Conservation (phyloP, 1,284 basidiomycete species). For the Leccinum variabile region DNA sequence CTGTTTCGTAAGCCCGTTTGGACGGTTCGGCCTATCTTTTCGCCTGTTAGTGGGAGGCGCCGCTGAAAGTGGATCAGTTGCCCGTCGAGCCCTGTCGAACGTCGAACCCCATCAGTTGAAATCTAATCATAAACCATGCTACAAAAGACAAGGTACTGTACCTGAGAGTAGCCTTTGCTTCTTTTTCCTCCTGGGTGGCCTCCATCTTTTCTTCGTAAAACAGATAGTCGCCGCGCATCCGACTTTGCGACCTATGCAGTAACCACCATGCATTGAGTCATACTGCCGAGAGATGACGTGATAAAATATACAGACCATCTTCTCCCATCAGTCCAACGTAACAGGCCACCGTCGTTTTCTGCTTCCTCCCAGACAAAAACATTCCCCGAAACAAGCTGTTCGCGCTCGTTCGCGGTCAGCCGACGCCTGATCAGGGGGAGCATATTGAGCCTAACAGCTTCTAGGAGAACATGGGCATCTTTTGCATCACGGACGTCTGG, state of each 20-base stretch:
- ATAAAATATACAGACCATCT: constrained; percentile 51
- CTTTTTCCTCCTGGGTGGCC: constrained; percentile 70
- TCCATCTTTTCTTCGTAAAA: constrained; percentile 81
- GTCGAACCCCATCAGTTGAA: constrained; percentile 2
- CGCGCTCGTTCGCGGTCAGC: constrained; percentile 63
- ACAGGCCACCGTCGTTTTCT: constrained; percentile 71
- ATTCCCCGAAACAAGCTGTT: constrained; percentile 66
- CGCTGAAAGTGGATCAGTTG: constrained; percentile 57
- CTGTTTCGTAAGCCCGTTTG: constrained; percentile 75
- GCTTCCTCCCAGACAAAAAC: constrained; percentile 84
- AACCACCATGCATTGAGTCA: constrained; percentile 5
- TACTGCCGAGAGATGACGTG: not conserved
- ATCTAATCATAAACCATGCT: constrained; percentile 1
- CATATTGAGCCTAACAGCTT: constrained; percentile 69
- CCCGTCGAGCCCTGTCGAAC: constrained; percentile 53
- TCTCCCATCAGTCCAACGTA: constrained; percentile 77
- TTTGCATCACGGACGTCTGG: constrained; percentile 71
- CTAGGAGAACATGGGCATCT: constrained; percentile 67
- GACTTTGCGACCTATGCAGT: constrained; percentile 69
- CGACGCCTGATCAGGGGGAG: constrained; percentile 70
- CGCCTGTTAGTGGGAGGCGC: constrained; percentile 59
- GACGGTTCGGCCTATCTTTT: constrained; percentile 71
- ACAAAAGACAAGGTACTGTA: constrained; percentile 30
- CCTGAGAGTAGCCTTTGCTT: constrained; percentile 72
- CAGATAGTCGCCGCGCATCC: constrained; percentile 78